Evolutionary conservation across 768 basidiomycete species (phyloP).

Genomic region (Gloeopeniophorella convolvens): DNA sequence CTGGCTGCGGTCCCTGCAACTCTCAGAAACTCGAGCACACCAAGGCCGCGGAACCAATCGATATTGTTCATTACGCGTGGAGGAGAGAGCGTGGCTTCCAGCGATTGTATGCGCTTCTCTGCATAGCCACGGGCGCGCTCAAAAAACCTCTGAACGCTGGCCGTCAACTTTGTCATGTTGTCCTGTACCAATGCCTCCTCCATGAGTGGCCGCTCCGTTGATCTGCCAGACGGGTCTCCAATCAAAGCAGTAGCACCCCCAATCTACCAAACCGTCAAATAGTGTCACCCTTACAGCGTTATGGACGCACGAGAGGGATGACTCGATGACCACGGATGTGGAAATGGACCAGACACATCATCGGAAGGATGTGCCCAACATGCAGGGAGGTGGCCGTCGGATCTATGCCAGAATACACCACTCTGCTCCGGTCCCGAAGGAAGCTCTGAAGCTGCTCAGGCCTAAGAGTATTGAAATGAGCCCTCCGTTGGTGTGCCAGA

Average conservation of each 20-base stretch:
- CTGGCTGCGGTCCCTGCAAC: conserved; percentile 72
- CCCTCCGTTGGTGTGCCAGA: background rate
- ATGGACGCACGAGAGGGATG: conserved; percentile 70
- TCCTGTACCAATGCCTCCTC: conserved; percentile 48
- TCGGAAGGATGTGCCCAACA: conserved; percentile 87
- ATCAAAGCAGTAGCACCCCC: conserved; percentile 96
- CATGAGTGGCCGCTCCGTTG: conserved; percentile 70
- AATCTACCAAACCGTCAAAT: conserved; percentile 46
- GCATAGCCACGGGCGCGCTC: conserved; percentile 57
- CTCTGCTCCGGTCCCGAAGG: conserved; percentile 29
- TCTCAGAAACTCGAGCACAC: conserved; percentile 78
- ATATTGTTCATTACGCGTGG: conserved; percentile 58
- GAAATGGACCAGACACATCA: conserved; percentile 86
- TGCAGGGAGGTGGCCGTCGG: conserved; percentile 88
- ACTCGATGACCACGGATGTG: conserved; percentile 75
- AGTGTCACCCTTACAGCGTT: background rate
- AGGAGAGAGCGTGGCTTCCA: conserved; percentile 10
- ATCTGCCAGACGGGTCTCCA: conserved; percentile 91
- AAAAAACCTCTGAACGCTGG: conserved; percentile 71
- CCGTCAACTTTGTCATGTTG: conserved; percentile 61
- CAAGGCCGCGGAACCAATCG: conserved; percentile 70
- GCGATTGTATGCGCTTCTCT: conserved; percentile 15
- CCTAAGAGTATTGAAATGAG: conserved; percentile 5
- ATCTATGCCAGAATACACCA: conserved; percentile 85
- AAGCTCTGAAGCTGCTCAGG: conserved; percentile 15